A percentile compares a stretch with the other conserved stretches of the same genome.
These are phyloP conservation scores for Arthrobotrys iridis DNA, from an alignment of 2,329 filamentous ascomycete species.

Conservation along the genomic window DNA sequence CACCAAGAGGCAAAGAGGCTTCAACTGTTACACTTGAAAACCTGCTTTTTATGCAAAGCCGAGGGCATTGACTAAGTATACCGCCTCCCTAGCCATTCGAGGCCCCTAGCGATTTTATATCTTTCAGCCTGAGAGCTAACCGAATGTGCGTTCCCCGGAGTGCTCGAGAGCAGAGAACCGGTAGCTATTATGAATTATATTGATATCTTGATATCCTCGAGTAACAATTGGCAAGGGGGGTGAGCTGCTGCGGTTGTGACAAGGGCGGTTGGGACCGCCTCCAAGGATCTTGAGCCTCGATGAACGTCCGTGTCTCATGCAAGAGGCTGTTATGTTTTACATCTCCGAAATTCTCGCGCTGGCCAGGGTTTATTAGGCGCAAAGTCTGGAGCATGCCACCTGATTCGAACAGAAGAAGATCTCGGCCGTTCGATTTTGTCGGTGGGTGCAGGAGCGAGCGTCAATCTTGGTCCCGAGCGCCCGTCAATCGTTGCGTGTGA, in stretches of 20 bases:
- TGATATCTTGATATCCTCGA: background rate
- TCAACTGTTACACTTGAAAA: conserved; percentile 30
- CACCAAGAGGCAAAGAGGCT: background rate
- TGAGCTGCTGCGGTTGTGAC: conserved; percentile 1
- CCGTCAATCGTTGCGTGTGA: background rate
- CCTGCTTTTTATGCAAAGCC: conserved; percentile 17
- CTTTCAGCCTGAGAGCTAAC: conserved; percentile 12
- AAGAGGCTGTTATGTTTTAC: conserved; percentile 24
- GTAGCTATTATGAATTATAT: background rate
- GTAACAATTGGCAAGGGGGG: conserved; percentile 9
- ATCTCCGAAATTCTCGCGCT: conserved; percentile 11
- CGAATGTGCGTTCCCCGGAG: background rate
- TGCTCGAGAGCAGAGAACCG: background rate
- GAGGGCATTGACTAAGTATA: background rate
- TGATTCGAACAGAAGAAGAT: background rate
- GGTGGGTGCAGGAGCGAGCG: background rate
- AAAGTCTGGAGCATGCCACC: conserved; percentile 8
- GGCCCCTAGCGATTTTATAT: conserved; percentile 14
- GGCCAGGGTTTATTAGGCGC: conserved; percentile 13
- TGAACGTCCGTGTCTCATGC: conserved; percentile 16
- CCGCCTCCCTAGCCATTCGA: conserved; percentile 2
- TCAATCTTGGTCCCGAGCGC: no score
- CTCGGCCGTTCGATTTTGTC: conserved; percentile 2
- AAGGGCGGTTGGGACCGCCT: conserved; percentile 17
- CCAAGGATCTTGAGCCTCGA: conserved; percentile 19